Percentiles rank a stretch among this genome's conserved stretches.
phyloP scores from a whole-genome alignment of 352 stramenopile genomes.

The Peronospora belbahrii region DNA sequence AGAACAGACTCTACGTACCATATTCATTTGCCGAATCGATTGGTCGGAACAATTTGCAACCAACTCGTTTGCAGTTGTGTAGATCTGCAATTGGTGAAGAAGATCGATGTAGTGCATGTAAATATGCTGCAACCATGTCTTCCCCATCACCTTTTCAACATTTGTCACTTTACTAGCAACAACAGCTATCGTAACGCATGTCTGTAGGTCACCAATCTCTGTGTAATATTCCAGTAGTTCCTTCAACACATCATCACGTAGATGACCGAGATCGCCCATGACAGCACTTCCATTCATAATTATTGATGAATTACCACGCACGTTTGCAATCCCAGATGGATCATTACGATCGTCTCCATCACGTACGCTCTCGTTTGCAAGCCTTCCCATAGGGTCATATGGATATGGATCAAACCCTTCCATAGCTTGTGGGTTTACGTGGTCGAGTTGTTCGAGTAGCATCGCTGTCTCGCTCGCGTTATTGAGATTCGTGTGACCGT shows the following conservation, averaged over 20 bases:
- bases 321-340: constrained; percentile 18
- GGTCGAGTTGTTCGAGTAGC: constrained; percentile 77
- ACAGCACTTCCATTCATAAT: constrained; percentile 74
- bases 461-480: constrained; percentile 64
- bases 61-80: constrained; percentile 81
- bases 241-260: constrained; percentile 74
- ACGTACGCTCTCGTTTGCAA: constrained; percentile 24
- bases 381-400: constrained; percentile 39
- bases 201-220: constrained; percentile 81
- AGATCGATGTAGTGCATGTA: constrained; percentile 89
- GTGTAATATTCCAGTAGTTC: constrained; percentile 85
- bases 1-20: constrained; percentile 34
- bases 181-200: constrained; percentile 66
- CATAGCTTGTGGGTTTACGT: constrained; percentile 83
- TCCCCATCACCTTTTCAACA: constrained; percentile 79
- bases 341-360: constrained; percentile 26
- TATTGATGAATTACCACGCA: constrained; percentile 39
- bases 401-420: constrained; percentile 81
- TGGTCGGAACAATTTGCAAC: constrained; percentile 74
- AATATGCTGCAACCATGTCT: constrained; percentile 83
- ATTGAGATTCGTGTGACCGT: constrained; percentile 17
- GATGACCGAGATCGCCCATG: constrained; percentile 57
- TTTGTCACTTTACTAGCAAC: constrained; percentile 64
- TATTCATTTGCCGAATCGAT: constrained; percentile 88
- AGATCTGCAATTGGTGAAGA: constrained; percentile 83